Evolutionary conservation across 805 yeast genomes (phyloP).

Genomic region (Ogataea populi-albae): DNA sequence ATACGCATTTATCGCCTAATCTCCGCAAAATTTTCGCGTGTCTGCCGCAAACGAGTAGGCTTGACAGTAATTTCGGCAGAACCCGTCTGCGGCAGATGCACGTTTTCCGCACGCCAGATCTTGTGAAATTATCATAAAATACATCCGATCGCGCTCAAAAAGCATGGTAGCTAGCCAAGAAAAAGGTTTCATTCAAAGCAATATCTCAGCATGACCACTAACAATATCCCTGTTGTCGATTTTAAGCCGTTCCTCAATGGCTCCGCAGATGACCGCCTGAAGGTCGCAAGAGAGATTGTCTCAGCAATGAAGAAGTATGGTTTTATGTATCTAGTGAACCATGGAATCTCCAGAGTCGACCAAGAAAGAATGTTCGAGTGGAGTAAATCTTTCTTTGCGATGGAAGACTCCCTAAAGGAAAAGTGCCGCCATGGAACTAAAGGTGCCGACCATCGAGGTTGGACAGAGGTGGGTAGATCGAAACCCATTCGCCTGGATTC

Average conservation of each 20-base stretch:
- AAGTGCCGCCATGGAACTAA: conserved; percentile 22
- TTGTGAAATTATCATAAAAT: too few relatives aligned
- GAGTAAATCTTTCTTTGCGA: conserved; percentile 27
- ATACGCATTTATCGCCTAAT: too few relatives aligned
- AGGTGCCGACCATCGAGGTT: conserved; percentile 26
- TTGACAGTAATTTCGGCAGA: too few relatives aligned
- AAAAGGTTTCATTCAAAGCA: too few relatives aligned
- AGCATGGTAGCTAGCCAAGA: too few relatives aligned
- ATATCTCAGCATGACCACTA: too few relatives aligned
- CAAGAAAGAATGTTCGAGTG: conserved; percentile 19
- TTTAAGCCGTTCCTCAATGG: neutral
- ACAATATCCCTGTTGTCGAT: neutral
- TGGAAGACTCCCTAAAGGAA: conserved; percentile 21
- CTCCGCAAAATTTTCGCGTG: too few relatives aligned
- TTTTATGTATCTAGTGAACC: conserved; percentile 22
- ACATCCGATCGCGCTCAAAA: too few relatives aligned
- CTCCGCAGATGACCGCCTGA: conserved; percentile 1
- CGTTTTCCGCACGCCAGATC: too few relatives aligned
- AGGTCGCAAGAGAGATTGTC: conserved; percentile 26
- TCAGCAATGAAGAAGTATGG: conserved; percentile 24
- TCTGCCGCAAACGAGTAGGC: too few relatives aligned
- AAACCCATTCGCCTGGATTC: conserved; percentile 23
- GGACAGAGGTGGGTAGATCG: conserved; percentile 24
- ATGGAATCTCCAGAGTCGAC: conserved; percentile 17
- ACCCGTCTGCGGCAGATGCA: too few relatives aligned